Base-by-base conservation (phyloP, 768 basidiomycete species). In the Bullera alba region DNA sequence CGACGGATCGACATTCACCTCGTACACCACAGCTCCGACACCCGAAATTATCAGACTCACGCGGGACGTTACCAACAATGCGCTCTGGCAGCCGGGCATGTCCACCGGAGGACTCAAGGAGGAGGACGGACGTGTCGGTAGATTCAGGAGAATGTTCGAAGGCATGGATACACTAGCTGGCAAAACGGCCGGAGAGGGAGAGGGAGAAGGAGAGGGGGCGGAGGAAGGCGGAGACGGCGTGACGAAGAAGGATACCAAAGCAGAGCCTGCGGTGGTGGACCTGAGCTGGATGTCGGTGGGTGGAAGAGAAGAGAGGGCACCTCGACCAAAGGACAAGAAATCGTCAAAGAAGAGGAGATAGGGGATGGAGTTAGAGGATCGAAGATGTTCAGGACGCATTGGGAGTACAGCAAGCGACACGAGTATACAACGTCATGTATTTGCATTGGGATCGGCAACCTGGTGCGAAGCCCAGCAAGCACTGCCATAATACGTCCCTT, bases 1-100 rank as follows among this genome's bases (percentile, higher is more conserved):
- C 0, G 91, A 93, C 74, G 90, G 91, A 10, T 85, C 86, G 23
- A 86, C 85, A 0, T 89, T 87, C 70, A 82, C 80, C 4, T 86
- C 91, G 60, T 86, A 84, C 80, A 87, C 86, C 12, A 92, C 90
- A 1, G 88, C 89, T 0, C 90, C 91, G 0, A 83, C 82, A 5
- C 83, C 84, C 3, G 71, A 80, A 30, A 79, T 88, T 39, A 50
- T 67, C 15, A 80, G 83, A 30, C 77, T 92, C 41, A 86, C 89
- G 17, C 82, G 89, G 35, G 90, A 93, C 63, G 83, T 86, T 43
- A 87, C 86, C 15, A 95, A 90, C 69, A 83, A 90, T 62, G 86
- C 90, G 1, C 72, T 88, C 5, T 95, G 86, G 85, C 86, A 87
- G 64, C 80, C 84, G 2, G 79, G 80, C 34, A 65, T 52, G 34